phyloP scores from a whole-genome alignment of 2,329 filamentous ascomycete genomes.

The Spiromastix sp. region DNA sequence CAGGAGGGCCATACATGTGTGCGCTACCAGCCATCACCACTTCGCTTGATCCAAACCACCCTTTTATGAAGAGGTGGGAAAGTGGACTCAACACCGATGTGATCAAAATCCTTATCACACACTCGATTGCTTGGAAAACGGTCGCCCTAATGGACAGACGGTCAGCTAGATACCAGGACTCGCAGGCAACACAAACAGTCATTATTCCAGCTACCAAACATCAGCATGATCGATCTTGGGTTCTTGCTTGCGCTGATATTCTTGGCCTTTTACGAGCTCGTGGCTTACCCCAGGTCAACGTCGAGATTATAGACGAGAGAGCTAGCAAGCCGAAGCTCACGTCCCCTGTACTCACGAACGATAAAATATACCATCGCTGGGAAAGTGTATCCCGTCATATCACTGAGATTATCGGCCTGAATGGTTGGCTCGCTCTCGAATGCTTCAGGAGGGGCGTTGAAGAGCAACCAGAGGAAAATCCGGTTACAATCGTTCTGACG shows the following conservation, averaged over 20 bases:
- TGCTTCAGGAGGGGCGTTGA: background rate
- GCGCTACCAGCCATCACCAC: no score
- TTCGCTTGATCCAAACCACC: no score
- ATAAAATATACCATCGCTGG: conserved; percentile 5
- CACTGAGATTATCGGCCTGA: background rate
- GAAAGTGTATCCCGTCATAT: conserved; percentile 1
- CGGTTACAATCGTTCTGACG: conserved; percentile 9
- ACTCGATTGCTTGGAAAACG: no score
- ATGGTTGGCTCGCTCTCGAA: conserved; percentile 3
- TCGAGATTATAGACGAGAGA: conserved; percentile 4
- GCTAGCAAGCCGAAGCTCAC: background rate
- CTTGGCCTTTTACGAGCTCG: background rate
- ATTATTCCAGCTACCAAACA: background rate
- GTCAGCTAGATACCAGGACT: no score
- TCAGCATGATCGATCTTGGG: conserved; percentile 1
- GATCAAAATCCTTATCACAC: no score
- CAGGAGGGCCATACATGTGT: no score
- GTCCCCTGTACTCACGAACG: conserved; percentile 1
- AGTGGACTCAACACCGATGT: no score
- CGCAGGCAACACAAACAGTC: no score
- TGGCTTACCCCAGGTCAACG: background rate
- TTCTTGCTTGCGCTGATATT: background rate
- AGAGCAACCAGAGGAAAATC: background rate
- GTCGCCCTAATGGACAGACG: no score
- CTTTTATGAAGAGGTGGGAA: no score